Evolutionary conservation across 345 rosid genomes (phyloP).

Genomic region (Bruguiera parviflora): DNA sequence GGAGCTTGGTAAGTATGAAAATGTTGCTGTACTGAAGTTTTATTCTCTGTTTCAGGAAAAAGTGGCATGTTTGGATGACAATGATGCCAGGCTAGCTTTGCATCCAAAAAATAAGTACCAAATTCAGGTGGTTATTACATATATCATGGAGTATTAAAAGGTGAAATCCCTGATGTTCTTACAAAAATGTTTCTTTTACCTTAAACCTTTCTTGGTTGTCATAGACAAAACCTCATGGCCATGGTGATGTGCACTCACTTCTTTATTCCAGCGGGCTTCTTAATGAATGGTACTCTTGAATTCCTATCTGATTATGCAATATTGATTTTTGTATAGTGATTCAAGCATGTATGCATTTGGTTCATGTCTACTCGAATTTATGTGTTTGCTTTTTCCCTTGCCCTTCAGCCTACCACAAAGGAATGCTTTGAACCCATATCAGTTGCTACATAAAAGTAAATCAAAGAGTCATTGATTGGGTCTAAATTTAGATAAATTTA

Average conservation of each 20-base stretch:
- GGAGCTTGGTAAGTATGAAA: background rate
- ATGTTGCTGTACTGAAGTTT: constrained; percentile 1
- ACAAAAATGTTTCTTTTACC: constrained; percentile 1
- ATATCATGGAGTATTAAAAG: background rate
- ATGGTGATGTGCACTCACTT: constrained; percentile 93
- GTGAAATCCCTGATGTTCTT: background rate
- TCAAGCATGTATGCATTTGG: constrained; percentile 2
- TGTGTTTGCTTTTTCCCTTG: background rate
- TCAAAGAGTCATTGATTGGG: background rate
- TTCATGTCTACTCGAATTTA: constrained; percentile 1
- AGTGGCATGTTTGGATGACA: constrained; percentile 96
- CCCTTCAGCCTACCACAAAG: background rate
- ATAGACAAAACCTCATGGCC: constrained; percentile 99
- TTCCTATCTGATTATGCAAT: constrained; percentile 13
- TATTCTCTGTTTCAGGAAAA: constrained; percentile 57
- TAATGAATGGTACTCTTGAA: constrained; percentile 50
- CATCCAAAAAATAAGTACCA: constrained; percentile 73
- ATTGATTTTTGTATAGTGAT: background rate
- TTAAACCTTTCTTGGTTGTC: constrained; percentile 25
- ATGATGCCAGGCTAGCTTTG: constrained; percentile 84
- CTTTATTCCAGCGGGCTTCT: constrained; percentile 86
- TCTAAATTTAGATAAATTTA: background rate
- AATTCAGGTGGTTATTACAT: constrained; percentile 66
- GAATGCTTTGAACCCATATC: background rate
- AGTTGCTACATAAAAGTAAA: too few species aligned